Evolutionary conservation across 805 yeast genomes (phyloP).

Genomic region (Candida schatavii): DNA sequence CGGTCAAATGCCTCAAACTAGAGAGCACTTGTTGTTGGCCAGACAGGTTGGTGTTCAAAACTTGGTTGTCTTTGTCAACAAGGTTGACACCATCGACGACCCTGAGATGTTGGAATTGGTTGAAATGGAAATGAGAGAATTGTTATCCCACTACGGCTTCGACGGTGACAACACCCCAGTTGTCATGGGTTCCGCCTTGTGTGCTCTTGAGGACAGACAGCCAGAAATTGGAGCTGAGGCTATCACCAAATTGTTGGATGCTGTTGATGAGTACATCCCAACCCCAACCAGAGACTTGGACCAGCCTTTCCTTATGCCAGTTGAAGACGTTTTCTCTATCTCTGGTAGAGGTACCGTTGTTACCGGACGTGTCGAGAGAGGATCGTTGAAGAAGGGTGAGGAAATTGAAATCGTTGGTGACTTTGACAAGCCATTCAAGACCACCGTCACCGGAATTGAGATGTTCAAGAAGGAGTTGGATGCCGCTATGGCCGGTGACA

Average conservation of each 20-base stretch:
- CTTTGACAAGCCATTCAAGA: slow-evolving; percentile 81
- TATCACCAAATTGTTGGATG: slow-evolving; percentile 77
- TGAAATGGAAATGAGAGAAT: slow-evolving; percentile 99
- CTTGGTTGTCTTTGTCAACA: slow-evolving; percentile 96
- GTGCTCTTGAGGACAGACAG: slow-evolving; percentile 85
- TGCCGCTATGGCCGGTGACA: slow-evolving; percentile 98
- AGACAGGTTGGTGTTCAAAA: slow-evolving; percentile 99
- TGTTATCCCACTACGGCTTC: slow-evolving; percentile 85
- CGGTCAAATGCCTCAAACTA: slow-evolving; percentile 99
- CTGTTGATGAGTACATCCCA: slow-evolving; percentile 93
- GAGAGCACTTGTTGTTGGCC: slow-evolving; percentile 97
- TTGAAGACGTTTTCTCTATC: slow-evolving; percentile 95
- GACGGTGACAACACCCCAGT: slow-evolving; percentile 99
- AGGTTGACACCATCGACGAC: slow-evolving; percentile 96
- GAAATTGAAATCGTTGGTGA: slow-evolving; percentile 96
- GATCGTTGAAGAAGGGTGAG: slow-evolving; percentile 95
- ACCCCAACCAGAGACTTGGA: slow-evolving; percentile 96
- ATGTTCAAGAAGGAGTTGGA: slow-evolving; percentile 99
- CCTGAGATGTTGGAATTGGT: slow-evolving; percentile 99
- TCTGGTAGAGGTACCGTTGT: slow-evolving; percentile 99
- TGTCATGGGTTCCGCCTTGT: slow-evolving; percentile 96
- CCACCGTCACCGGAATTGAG: slow-evolving; percentile 97
- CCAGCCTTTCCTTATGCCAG: slow-evolving; percentile 94
- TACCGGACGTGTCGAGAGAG: slow-evolving; percentile 99
- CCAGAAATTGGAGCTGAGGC: slow-evolving; percentile 93